Conservation (phyloP, 1,139 yeast species). For the Candida sojae region DNA sequence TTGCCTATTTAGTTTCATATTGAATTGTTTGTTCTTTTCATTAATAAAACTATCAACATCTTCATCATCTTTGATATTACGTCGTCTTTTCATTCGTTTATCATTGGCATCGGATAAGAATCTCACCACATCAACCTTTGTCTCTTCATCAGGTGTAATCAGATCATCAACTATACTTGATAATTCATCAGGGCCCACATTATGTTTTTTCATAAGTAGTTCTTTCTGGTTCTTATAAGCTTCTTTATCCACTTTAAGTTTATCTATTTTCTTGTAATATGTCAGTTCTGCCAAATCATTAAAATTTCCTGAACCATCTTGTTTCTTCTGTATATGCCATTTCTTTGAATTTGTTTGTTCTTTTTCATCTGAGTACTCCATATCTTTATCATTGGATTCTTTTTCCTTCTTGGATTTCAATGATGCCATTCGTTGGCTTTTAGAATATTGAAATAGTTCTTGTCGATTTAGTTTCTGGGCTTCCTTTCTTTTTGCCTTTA, state of each 20-base stretch:
- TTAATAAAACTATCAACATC: slow-evolving; percentile 53
- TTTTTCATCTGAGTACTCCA: slow-evolving; percentile 3
- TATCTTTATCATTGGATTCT: neutral
- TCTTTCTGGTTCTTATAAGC: slow-evolving; percentile 31
- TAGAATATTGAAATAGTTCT: slow-evolving; percentile 17
- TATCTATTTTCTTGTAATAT: slow-evolving; percentile 48
- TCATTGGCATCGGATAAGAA: slow-evolving; percentile 38
- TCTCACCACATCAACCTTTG: slow-evolving; percentile 30
- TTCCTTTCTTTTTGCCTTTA: slow-evolving; percentile 16
- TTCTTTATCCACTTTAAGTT: slow-evolving; percentile 41
- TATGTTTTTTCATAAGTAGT: slow-evolving; percentile 8
- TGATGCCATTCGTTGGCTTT: slow-evolving; percentile 9
- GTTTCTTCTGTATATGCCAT: slow-evolving; percentile 15
- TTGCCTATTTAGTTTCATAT: slow-evolving; percentile 68
- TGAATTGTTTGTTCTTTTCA: slow-evolving; percentile 78
- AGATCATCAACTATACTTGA: slow-evolving; percentile 9
- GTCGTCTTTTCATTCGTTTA: slow-evolving; percentile 26
- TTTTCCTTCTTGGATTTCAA: slow-evolving; percentile 4
- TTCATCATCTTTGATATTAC: slow-evolving; percentile 29
- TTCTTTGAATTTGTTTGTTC: slow-evolving; percentile 21
- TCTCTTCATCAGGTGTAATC: slow-evolving; percentile 20
- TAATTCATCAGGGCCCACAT: slow-evolving; percentile 2
- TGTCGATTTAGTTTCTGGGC: slow-evolving; percentile 21
- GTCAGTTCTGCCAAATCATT: slow-evolving; percentile 57
- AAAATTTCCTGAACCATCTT: slow-evolving; percentile 38